Evolutionary conservation across 2,329 filamentous ascomycete genomes (phyloP).

Genomic region (Pseudogymnoascus verrucosus): DNA sequence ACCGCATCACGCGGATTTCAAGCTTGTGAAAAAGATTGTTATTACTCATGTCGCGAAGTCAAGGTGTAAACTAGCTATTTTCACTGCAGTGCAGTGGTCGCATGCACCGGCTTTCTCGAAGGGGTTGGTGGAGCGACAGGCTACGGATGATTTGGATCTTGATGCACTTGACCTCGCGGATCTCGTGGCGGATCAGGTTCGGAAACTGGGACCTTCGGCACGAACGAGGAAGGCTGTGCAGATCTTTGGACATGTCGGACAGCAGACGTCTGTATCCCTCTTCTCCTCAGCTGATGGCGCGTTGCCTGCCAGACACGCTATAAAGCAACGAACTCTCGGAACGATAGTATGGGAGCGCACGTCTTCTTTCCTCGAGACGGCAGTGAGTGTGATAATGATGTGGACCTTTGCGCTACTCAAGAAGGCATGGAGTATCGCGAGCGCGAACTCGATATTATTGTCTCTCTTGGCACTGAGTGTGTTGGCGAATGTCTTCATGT

Average conservation of each 20-base stretch:
- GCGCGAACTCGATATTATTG: constrained; percentile 68
- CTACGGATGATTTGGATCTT: constrained; percentile 64
- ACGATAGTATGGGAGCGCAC: constrained; percentile 66
- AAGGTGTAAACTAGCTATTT: constrained; percentile 83
- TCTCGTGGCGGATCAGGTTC: constrained; percentile 68
- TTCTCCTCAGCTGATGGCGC: constrained; percentile 43
- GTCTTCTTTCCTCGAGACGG: constrained; percentile 66
- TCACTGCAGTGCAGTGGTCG: constrained; percentile 80
- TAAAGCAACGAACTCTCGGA: constrained; percentile 52
- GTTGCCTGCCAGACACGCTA: constrained; percentile 44
- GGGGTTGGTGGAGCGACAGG: constrained; percentile 58
- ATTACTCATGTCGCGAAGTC: constrained; percentile 91
- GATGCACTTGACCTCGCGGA: constrained; percentile 70
- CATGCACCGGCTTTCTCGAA: constrained; percentile 55
- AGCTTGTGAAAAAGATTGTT: constrained; percentile 80
- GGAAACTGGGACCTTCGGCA: constrained; percentile 63
- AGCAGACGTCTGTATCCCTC: constrained; percentile 55
- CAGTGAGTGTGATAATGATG: constrained; percentile 68
- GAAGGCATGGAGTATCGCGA: constrained; percentile 59
- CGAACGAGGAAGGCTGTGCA: constrained; percentile 70
- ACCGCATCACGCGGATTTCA: constrained; percentile 70
- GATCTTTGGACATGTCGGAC: constrained; percentile 69
- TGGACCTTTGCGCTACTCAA: constrained; percentile 61
- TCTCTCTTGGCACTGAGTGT: constrained; percentile 59
- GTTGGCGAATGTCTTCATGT: constrained; percentile 65